Evolutionary conservation across 805 yeast species (phyloP), one percentile per base, ranked within the genome.

Genomic region (Wickerhamomyces ciferrii): DNA sequence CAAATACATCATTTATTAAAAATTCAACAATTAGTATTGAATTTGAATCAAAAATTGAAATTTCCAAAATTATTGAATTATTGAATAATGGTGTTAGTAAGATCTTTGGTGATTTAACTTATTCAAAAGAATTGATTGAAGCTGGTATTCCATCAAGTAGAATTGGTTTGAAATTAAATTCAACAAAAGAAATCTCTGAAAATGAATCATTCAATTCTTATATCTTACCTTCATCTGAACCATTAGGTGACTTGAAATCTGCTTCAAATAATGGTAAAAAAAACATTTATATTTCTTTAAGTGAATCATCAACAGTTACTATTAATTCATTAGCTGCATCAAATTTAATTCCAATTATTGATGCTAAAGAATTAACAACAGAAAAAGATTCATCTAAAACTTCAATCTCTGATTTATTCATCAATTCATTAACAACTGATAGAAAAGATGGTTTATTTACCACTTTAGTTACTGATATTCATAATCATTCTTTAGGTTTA

Each of bases 401-500:
- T 34, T 60, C 77, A 20, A 56, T 77, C 34, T 63, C 75, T 11
- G 69, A 69, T 31, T 58, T 80, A 24, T 66, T 87, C 46, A 57
- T 76, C 19, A 66, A 79, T 13, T 65, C 79, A 1, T 66, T 87
- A 52, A 74, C 72, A 20, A 85, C 96, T 4, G 99, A 94, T 65
- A 82, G 99, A 59, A 70, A 75, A 5, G 99, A 94, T 64, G 92
- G 90, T 0, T 74, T 92, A 39, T 91, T 68, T 68, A 78, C 97
- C 13, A 88, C 99, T 1, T 70, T 94, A 45, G 96, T 94, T 38
- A 79, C 83, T 18, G 89, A 85, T 54, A 54, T 63, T 32, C 71
- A 81, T 46, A 82, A 87, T 48, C 83, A 83, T 47, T 81, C 91
- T 1, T 72, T 94, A 44, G 99, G 99, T 5, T 74, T 92, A 25